Conservation (phyloP, 805 yeast genomes). For the Wickerhamomyces bisporus region DNA sequence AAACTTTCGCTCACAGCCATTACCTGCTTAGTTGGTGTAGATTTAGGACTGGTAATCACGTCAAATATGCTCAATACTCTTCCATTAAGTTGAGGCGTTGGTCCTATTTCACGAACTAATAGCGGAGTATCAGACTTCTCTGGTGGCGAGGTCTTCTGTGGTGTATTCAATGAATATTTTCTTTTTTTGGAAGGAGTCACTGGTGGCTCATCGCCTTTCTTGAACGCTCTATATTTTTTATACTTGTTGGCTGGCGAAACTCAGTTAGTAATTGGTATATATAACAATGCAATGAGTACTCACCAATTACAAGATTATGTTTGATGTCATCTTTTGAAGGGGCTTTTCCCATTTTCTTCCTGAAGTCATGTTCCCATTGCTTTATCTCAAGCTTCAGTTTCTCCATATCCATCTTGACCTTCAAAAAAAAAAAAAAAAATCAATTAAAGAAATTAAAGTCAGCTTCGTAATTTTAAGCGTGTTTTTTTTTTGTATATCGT, state of each 20-base stretch:
- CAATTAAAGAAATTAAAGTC: no score
- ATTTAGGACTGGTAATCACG: constrained; percentile 14
- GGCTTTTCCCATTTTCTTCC: constrained; percentile 31
- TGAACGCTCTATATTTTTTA: constrained; percentile 28
- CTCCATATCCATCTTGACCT: constrained; percentile 6
- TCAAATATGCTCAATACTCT: constrained; percentile 72
- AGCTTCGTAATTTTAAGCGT: no score
- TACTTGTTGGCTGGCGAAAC: constrained; percentile 20
- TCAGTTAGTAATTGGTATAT: background rate
- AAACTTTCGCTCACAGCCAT: background rate
- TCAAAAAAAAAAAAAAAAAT: no score
- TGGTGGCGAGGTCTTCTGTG: constrained; percentile 21
- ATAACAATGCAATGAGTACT: constrained; percentile 9
- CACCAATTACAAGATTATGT: constrained; percentile 29
- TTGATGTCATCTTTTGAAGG: constrained; percentile 47
- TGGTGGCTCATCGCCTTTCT: constrained; percentile 11
- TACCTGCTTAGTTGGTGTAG: constrained; percentile 12
- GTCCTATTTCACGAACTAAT: constrained; percentile 51
- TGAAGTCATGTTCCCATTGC: constrained; percentile 49
- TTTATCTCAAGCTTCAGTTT: constrained; percentile 41
- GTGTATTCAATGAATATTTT: constrained; percentile 13
- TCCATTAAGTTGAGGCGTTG: constrained; percentile 84
- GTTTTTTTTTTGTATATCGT: no score
- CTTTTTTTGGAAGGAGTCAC: constrained; percentile 3
- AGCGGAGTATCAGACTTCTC: constrained; percentile 3